phyloP scores from a whole-genome alignment of 495 filamentous ascomycete species.

The Pyrenula massariospora region DNA sequence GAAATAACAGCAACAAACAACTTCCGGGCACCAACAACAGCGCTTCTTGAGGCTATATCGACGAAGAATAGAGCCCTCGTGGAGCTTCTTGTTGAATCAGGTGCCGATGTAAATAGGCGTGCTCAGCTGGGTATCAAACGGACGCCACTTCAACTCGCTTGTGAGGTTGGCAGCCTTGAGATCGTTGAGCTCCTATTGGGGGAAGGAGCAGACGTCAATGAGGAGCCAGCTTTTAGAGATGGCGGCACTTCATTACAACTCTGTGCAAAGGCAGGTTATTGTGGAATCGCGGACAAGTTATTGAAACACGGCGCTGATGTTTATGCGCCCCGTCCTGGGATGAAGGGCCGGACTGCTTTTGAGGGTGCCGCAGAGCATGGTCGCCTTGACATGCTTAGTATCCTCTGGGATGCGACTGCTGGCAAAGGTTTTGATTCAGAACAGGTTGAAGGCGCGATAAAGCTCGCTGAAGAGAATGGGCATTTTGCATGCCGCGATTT shows the following conservation, averaged over 20 bases:
- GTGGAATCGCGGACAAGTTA: background rate
- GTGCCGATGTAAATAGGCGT: slow-evolving; percentile 16
- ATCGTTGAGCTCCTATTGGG: slow-evolving; percentile 15
- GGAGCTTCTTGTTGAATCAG: slow-evolving; percentile 11
- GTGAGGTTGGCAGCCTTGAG: background rate
- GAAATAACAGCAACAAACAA: background rate
- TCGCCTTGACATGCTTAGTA: slow-evolving; percentile 32
- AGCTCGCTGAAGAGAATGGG: background rate
- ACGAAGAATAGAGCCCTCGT: slow-evolving; percentile 8
- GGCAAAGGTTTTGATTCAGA: background rate
- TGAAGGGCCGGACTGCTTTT: slow-evolving; percentile 23
- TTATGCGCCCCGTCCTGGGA: background rate
- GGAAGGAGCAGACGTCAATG: slow-evolving; percentile 16
- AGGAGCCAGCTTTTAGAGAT: background rate
- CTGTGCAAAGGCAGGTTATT: background rate
- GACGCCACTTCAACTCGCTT: background rate
- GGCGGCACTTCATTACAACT: background rate
- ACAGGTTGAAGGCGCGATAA: background rate
- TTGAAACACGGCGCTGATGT: background rate
- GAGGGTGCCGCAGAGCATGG: slow-evolving; percentile 30
- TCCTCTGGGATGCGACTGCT: slow-evolving; percentile 22
- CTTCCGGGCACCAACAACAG: background rate
- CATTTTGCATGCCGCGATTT: background rate
- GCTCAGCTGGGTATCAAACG: slow-evolving; percentile 6
- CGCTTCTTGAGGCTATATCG: slow-evolving; percentile 14